These are phyloP conservation scores for Pharnaceum exiguum DNA, from an alignment of 148 eudicot genomes.

Conservation along the genomic window DNA sequence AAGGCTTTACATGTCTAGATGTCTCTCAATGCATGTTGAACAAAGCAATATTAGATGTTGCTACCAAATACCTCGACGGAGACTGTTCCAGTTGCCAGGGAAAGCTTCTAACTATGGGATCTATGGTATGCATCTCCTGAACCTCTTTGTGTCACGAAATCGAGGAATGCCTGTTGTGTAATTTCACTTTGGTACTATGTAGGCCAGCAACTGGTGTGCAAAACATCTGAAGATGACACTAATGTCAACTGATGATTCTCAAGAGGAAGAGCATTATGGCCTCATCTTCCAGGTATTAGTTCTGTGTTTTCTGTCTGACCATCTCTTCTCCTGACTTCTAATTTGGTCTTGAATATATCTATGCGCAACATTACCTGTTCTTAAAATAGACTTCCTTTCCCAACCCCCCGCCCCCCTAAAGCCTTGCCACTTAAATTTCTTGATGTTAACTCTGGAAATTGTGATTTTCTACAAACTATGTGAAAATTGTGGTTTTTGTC, in stretches of 20 bases:
- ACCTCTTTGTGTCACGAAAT: not conserved
- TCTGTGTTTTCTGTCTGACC: not conserved
- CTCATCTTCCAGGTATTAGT: slow-evolving; percentile 62
- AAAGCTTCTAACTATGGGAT: slow-evolving; percentile 55
- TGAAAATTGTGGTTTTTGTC: no score
- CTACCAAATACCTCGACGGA: slow-evolving; percentile 49
- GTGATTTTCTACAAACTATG: no score
- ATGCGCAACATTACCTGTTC: not conserved
- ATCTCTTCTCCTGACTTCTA: not conserved
- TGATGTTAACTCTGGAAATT: no score
- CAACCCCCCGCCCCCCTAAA: no score
- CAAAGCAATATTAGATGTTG: slow-evolving; percentile 72
- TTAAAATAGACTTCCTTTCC: no score
- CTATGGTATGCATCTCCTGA: slow-evolving; percentile 44
- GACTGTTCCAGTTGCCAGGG: slow-evolving; percentile 44
- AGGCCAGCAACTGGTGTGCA: slow-evolving; percentile 85
- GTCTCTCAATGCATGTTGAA: slow-evolving; percentile 86
- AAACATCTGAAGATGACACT: slow-evolving; percentile 93
- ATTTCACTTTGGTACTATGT: not conserved
- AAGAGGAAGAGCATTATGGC: slow-evolving; percentile 73
- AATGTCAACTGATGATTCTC: slow-evolving; percentile 68
- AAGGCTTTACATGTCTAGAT: slow-evolving; percentile 91
- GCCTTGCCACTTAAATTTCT: no score
- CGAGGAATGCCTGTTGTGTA: not conserved
- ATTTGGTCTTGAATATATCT: not conserved